phyloP scores from a whole-genome alignment of 352 stramenopile genomes.

The Globisporangium nodosum region DNA sequence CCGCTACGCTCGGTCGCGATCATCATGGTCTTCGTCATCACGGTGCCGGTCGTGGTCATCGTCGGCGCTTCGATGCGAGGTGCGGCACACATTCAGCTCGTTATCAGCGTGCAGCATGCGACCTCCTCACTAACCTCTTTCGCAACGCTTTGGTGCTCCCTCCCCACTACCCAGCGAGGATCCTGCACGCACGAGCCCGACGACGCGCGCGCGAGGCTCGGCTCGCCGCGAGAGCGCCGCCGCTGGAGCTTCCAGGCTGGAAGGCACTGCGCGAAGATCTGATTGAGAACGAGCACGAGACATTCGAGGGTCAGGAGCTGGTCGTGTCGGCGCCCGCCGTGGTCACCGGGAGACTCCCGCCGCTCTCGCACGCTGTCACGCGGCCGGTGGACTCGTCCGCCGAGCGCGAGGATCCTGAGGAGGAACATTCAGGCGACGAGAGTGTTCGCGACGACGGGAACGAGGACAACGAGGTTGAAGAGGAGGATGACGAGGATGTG shows the following conservation, averaged over 20 bases:
- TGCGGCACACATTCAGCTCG: not conserved
- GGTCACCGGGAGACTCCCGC: slow-evolving; percentile 2
- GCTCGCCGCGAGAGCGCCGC: slow-evolving; percentile 7
- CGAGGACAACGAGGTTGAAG: too few species aligned
- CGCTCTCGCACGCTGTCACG: not conserved
- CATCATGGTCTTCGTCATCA: slow-evolving; percentile 7
- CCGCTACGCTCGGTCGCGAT: slow-evolving; percentile 7
- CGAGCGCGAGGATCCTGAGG: too few species aligned
- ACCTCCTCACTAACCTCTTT: not conserved
- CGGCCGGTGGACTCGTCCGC: too few species aligned
- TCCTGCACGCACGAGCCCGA: not conserved
- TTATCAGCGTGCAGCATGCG: not conserved
- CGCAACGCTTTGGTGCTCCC: not conserved
- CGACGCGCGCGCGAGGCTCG: slow-evolving; percentile 1
- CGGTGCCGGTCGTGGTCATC: slow-evolving; percentile 9
- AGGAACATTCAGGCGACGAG: too few species aligned
- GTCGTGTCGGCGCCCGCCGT: not conserved
- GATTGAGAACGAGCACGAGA: slow-evolving; percentile 17
- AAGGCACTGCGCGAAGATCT: slow-evolving; percentile 20
- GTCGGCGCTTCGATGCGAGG: slow-evolving; percentile 5
- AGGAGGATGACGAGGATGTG: too few species aligned
- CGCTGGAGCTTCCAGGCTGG: slow-evolving; percentile 15
- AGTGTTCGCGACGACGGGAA: too few species aligned
- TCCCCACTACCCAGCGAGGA: not conserved
- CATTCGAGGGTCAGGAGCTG: not conserved